Conservation (phyloP, 2,329 filamentous ascomycete species). For the Aureobasidium pullulans region DNA sequence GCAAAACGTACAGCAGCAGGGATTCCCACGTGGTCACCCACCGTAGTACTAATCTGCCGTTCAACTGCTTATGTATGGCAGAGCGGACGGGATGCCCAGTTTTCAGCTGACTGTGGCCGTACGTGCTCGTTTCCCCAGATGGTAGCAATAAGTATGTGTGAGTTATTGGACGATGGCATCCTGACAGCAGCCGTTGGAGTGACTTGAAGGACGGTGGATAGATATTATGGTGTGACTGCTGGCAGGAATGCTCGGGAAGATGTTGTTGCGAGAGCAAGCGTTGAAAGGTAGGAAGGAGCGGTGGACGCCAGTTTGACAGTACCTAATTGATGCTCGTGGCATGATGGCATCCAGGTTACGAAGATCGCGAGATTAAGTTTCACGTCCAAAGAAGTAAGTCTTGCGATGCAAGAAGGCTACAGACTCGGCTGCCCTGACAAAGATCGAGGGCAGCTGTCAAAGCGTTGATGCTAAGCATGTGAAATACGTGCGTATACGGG, state of each 20-base stretch:
- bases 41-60: conserved; percentile 4
- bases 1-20: conserved; percentile 1
- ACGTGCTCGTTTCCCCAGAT: background rate
- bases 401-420: background rate
- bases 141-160: background rate
- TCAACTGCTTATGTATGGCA: conserved; percentile 9
- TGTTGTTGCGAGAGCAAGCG: no score
- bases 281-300: background rate
- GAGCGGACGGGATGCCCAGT: conserved; percentile 7
- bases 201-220: no score
- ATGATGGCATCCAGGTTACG: background rate
- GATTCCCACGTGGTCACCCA: conserved; percentile 2
- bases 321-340: background rate
- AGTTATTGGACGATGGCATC: no score
- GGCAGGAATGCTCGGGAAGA: no score
- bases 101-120: conserved; percentile 8
- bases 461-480: background rate
- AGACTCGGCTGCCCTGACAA: background rate
- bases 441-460: background rate
- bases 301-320: background rate
- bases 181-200: no score
- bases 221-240: background rate
- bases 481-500: background rate
- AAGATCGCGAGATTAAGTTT: conserved; percentile 7
- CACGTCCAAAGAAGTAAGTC: conserved; percentile 3